Evolutionary conservation across 352 stramenopile genomes (phyloP).

Genomic region (Phytophthora citricola): DNA sequence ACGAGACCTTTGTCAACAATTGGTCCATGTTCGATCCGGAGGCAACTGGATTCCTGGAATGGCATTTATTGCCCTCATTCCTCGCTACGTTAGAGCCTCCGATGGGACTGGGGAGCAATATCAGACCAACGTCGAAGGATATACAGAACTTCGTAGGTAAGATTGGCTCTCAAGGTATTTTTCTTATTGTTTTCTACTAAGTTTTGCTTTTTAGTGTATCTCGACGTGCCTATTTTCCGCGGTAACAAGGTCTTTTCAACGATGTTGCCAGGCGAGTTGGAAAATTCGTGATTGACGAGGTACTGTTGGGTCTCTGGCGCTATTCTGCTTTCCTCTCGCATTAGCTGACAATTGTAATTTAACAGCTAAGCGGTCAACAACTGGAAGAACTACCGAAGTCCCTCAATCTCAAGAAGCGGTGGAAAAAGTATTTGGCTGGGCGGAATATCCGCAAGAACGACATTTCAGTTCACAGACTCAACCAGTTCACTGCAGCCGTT

Average conservation of each 20-base stretch:
- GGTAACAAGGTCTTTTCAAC: constrained; percentile 77
- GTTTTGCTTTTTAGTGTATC: constrained; percentile 32
- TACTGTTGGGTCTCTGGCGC: neutral
- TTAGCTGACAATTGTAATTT: neutral
- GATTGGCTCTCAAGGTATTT: constrained; percentile 15
- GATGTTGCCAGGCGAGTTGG: constrained; percentile 59
- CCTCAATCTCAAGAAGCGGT: constrained; percentile 66
- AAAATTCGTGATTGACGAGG: constrained; percentile 69
- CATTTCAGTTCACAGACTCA: constrained; percentile 52
- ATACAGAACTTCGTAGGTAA: constrained; percentile 57
- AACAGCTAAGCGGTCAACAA: constrained; percentile 57
- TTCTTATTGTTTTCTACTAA: neutral
- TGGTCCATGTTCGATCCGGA: constrained; percentile 88
- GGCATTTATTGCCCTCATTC: constrained; percentile 68
- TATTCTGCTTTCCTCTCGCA: too few relatives aligned
- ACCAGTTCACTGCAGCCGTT: constrained; percentile 58
- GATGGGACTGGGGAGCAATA: constrained; percentile 63
- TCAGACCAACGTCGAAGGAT: constrained; percentile 51
- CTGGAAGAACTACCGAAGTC: constrained; percentile 52
- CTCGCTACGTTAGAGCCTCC: constrained; percentile 66
- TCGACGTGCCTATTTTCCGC: constrained; percentile 63
- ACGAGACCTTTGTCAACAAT: constrained; percentile 76
- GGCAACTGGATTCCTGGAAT: constrained; percentile 83
- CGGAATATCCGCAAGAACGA: constrained; percentile 67
- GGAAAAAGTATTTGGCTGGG: constrained; percentile 56